Conservation (phyloP, 805 yeast species). For the Isabelozyma pseudorhagii region DNA sequence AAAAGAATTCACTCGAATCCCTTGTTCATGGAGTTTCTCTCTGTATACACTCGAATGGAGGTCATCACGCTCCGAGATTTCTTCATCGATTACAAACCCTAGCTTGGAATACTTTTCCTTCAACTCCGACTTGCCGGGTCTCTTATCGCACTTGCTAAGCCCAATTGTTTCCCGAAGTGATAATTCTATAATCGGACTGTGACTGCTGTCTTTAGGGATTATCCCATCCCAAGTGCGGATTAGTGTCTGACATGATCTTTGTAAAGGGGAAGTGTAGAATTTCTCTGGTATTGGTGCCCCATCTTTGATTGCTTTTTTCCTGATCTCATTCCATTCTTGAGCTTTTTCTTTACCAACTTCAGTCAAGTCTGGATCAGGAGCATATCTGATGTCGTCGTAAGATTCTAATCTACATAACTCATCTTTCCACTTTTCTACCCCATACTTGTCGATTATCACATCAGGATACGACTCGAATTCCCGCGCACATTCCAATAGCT, state of each 20-base stretch:
- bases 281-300: slow-evolving; percentile 56
- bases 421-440: slow-evolving; percentile 53
- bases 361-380: slow-evolving; percentile 61
- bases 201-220: slow-evolving; percentile 18
- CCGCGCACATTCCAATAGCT: slow-evolving; percentile 53
- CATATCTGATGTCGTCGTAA: slow-evolving; percentile 55
- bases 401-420: slow-evolving; percentile 29
- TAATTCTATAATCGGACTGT: slow-evolving; percentile 30
- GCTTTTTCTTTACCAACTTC: slow-evolving; percentile 57
- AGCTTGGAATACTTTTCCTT: slow-evolving; percentile 27
- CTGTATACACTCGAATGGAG: slow-evolving; percentile 38
- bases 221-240: slow-evolving; percentile 48
- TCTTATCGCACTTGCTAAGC: slow-evolving; percentile 55
- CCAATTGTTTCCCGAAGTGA: slow-evolving; percentile 59
- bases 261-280: slow-evolving; percentile 61
- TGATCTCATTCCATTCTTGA: slow-evolving; percentile 39
- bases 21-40: slow-evolving; percentile 50
- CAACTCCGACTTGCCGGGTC: slow-evolving; percentile 41
- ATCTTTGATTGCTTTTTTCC: slow-evolving; percentile 40
- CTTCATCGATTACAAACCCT: slow-evolving; percentile 41
- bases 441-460: slow-evolving; percentile 51
- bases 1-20: slow-evolving; percentile 44
- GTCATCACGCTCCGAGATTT: slow-evolving; percentile 48
- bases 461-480: slow-evolving; percentile 75
- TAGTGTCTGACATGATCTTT: slow-evolving; percentile 59